These are phyloP conservation scores for Dianthus caryophyllus DNA, from an alignment of 148 eudicot species.

Conservation along the genomic window DNA sequence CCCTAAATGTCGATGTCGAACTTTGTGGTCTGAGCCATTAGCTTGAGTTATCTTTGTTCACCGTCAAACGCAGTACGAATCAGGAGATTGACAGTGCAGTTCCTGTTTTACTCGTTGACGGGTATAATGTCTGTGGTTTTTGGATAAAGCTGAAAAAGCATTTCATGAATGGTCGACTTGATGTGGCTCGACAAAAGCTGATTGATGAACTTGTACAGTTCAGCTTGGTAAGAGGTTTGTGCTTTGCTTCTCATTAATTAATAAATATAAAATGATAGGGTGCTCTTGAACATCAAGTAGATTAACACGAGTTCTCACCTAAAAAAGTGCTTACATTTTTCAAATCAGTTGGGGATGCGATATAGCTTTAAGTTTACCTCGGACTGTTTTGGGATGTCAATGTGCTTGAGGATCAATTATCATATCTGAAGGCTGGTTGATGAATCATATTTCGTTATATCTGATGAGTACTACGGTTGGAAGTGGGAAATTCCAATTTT, in stretches of 20 bases:
- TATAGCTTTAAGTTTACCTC: background rate
- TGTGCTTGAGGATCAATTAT: background rate
- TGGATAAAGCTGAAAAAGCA: conserved; percentile 93
- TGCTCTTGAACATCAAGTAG: background rate
- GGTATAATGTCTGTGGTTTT: conserved; percentile 95
- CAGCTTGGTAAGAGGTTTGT: conserved; percentile 86
- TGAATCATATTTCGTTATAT: background rate
- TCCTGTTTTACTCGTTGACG: conserved; percentile 98
- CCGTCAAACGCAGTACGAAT: conserved; percentile 54
- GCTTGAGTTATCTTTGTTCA: conserved; percentile 14
- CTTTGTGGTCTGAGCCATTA: conserved; percentile 12
- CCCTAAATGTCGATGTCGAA: conserved; percentile 5
- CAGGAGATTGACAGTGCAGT: conserved; percentile 69
- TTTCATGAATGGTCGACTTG: conserved; percentile 80
- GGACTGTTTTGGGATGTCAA: background rate
- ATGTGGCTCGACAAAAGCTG: conserved; percentile 87
- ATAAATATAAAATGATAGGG: background rate
- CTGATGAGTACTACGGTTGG: background rate
- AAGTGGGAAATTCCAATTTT: background rate
- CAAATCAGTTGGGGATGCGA: background rate
- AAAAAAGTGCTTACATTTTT: conserved; percentile 1
- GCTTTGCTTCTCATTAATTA: conserved; percentile 25
- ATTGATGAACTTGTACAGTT: conserved; percentile 75
- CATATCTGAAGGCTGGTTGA: conserved; percentile 1
- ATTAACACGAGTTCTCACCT: background rate